Conservation (phyloP, 140 eudicot genomes). For the Erigeron philadelphicus region DNA sequence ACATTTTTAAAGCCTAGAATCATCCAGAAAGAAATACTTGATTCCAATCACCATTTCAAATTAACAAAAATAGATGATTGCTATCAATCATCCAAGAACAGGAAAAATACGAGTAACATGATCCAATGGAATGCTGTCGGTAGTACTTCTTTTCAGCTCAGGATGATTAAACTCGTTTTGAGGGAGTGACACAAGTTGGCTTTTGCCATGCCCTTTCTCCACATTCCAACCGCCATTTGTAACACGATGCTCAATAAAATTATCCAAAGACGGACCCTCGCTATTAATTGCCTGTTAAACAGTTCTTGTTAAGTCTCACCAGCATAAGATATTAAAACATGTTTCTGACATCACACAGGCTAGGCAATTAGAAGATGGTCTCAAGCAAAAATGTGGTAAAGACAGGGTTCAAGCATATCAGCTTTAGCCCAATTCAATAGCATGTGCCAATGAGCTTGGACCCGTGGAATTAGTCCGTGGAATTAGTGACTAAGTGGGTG, state of each 20-base stretch:
- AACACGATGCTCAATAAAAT: slow-evolving; percentile 67
- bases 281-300: slow-evolving; percentile 65
- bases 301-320: not conserved
- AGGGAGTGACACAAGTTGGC: slow-evolving; percentile 56
- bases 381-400: not conserved
- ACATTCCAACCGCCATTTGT: slow-evolving; percentile 60
- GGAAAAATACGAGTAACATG: slow-evolving; percentile 81
- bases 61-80: slow-evolving; percentile 3
- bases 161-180: slow-evolving; percentile 77
- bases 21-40: not conserved
- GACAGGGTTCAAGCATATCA: not conserved
- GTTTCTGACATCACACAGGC: not conserved
- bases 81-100: slow-evolving; percentile 53
- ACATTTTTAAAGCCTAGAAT: too few species aligned
- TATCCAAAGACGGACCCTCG: slow-evolving; percentile 76
- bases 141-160: slow-evolving; percentile 57
- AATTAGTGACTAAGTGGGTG: too few species aligned
- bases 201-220: slow-evolving; percentile 56
- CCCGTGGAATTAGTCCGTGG: not conserved
- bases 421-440: not conserved
- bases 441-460: not conserved
- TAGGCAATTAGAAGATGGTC: not conserved
- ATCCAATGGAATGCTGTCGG: slow-evolving; percentile 69
- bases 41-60: not conserved
- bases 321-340: not conserved